Conservation (phyloP, 78 protist species). For the Dictyostelium discoideum region DNA sequence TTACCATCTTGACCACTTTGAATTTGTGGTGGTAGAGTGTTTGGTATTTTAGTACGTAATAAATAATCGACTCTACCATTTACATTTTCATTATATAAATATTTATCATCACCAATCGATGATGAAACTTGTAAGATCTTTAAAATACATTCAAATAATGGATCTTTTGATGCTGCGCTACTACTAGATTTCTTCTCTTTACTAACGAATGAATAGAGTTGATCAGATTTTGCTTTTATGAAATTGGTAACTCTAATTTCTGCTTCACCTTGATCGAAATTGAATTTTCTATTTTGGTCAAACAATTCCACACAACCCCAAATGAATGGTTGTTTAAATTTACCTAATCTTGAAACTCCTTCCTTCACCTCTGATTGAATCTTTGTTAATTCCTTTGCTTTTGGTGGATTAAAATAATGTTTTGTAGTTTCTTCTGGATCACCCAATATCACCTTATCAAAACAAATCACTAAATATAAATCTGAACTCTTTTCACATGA, state of each 20-base stretch:
- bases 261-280: slow-evolving; percentile 5
- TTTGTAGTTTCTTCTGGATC: slow-evolving; percentile 76
- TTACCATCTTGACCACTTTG: neutral
- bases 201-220: slow-evolving; percentile 7
- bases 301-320: slow-evolving; percentile 68
- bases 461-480: slow-evolving; percentile 57
- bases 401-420: slow-evolving; percentile 45
- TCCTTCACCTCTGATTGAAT: slow-evolving; percentile 31
- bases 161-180: neutral
- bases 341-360: slow-evolving; percentile 30
- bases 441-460: slow-evolving; percentile 71
- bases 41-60: slow-evolving; percentile 26
- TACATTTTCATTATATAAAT: neutral
- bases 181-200: slow-evolving; percentile 21
- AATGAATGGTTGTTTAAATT: slow-evolving; percentile 43
- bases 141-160: slow-evolving; percentile 25
- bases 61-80: slow-evolving; percentile 44
- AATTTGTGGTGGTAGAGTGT: neutral
- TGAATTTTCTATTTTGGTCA: slow-evolving; percentile 11
- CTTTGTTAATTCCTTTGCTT: slow-evolving; percentile 57
- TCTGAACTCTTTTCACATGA: slow-evolving; percentile 7
- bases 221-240: slow-evolving; percentile 13
- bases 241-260: slow-evolving; percentile 10
- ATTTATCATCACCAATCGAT: neutral
- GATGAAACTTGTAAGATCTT: neutral